Evolutionary conservation across 2,329 filamentous ascomycete genomes (phyloP), one percentile per base, ranked within the genome.

Genomic region (Fusarium sp.): DNA sequence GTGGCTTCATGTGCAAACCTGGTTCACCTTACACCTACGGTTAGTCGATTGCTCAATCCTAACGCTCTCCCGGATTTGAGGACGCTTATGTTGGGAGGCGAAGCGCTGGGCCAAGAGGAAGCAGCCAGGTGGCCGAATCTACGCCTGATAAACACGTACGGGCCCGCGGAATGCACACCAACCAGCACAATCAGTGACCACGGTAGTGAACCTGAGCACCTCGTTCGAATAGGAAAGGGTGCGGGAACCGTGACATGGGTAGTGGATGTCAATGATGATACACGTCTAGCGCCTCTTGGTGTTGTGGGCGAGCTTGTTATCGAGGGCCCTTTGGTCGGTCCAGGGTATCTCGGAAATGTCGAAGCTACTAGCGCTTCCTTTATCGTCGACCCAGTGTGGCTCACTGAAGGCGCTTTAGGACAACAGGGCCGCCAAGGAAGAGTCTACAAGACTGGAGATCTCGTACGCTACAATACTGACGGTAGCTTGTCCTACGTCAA

Each of bases 281-380:
- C 56, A 13, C 39, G 37, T 5, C 50, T 74, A 0, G 54, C 56
- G 13, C 53, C 65, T 8, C 24, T 73, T 3, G 70, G 71, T 5
- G 53, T 57, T 3, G 61, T 73, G 0, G 71, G 71, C 4, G 70
- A 74, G 50, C 48, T 74, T 9, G 35, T 71, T 1, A 59, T 74
- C 14, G 65, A 70, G 50, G 67, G 71, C 3, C 65, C 68, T 4
- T 61, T 68, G 0, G 32, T 74, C 1, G 57, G 56, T 3, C 46
- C 41, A 14, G 68, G 65, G 1, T 71, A 71, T 26, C 49, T 65
- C 11, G 41, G 55, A 11, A 54, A 65, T 26, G 7, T 22, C 2
- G 47, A 49, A 9, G 44, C 44, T 17, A 50, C 54, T 5, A 26
- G 2, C 7, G 46, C 40, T 17, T 57, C 54, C 8, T 57, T 57